Base-by-base conservation (phyloP, 139 green algal species). In the Chlamydomonas sphaeroides region DNA sequence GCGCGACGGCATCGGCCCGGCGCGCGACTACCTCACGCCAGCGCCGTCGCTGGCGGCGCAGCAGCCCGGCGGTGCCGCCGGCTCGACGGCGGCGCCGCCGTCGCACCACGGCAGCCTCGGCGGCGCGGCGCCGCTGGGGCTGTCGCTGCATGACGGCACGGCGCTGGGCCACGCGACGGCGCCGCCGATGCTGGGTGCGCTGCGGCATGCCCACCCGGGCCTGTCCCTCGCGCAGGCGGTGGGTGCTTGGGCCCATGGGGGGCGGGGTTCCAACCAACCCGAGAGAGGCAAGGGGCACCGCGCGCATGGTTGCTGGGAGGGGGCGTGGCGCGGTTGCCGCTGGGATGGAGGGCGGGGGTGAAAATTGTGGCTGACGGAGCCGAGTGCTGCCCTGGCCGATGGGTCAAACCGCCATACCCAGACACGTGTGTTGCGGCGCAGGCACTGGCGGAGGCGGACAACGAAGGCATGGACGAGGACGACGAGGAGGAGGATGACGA, bases 1-100 rank as follows among this genome's bases (percentile, higher is more conserved):
- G 32, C 74, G 74, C 1, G 74, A 80, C 74, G 74, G 74, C 57
- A 80, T 80, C 21, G 74, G 74, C 25, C 74, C 74, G 2, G 74
- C 74, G 1, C 68, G 56, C 49, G 74, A 80, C 59, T 80, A 80
- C 74, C 30, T 80, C 39, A 39, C 74, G 5, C 61, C 74, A 2
- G 72, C 33, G 72, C 56, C 56, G 25, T 10, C 8, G 6, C 30
- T 59, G 5, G 45, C 45, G 25, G n/a, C 56, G 56, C 56, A 32
- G 56, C 56, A 62, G 25, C 10, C 56, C 23, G 56, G 18, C 18
- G 56, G 56, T 25, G 56, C 23, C 18, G 56, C 25, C 23, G 18
- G 18, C 18, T 28, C 56, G 25, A 32, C 56, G 25, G 6, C 56
- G 17, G 72, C 36, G 26, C 5, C 15, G 23, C n/a, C n/a, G 1